phyloP scores from a whole-genome alignment of 805 yeast genomes.

The Lipomyces chichibuensis region DNA sequence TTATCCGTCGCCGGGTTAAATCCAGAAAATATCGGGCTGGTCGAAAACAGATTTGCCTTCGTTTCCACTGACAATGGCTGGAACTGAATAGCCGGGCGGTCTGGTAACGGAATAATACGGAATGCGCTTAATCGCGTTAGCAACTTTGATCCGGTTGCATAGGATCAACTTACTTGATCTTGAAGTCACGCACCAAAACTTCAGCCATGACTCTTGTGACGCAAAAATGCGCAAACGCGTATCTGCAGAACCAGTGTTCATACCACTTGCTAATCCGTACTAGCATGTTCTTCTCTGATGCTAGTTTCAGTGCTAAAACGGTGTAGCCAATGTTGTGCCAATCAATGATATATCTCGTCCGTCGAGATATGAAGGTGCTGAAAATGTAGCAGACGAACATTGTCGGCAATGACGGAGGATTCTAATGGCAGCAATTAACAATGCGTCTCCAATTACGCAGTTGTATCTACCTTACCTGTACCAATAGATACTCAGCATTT shows the following conservation, averaged over 20 bases:
- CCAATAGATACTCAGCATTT: conserved; percentile 67
- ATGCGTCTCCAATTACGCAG: conserved; percentile 45
- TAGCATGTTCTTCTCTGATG: conserved; percentile 55
- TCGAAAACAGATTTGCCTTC: conserved; percentile 44
- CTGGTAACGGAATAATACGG: conserved; percentile 72
- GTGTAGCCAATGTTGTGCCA: conserved; percentile 96
- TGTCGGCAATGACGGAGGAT: conserved; percentile 92
- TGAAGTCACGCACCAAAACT: conserved; percentile 61
- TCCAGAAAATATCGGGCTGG: conserved; percentile 43
- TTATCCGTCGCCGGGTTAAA: conserved; percentile 53
- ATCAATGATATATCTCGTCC: conserved; percentile 74
- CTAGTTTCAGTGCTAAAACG: conserved; percentile 68
- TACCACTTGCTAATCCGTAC: conserved; percentile 63
- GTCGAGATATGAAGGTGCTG: conserved; percentile 53
- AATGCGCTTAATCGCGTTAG: conserved; percentile 33
- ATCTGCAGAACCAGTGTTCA: conserved; percentile 62
- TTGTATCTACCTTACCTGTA: conserved; percentile 41
- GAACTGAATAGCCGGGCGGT: conserved; percentile 78
- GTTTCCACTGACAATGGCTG: conserved; percentile 50
- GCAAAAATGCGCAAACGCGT: conserved; percentile 71
- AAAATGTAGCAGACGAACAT: conserved; percentile 64
- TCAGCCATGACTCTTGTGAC: conserved; percentile 77
- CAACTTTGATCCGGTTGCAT: not conserved
- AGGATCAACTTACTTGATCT: conserved; percentile 45
- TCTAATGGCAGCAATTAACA: conserved; percentile 44